A percentile compares a stretch with the other conserved stretches of the same genome.
phyloP scores from a whole-genome alignment of 306 rosid species.

The Dryas alaskensis region DNA sequence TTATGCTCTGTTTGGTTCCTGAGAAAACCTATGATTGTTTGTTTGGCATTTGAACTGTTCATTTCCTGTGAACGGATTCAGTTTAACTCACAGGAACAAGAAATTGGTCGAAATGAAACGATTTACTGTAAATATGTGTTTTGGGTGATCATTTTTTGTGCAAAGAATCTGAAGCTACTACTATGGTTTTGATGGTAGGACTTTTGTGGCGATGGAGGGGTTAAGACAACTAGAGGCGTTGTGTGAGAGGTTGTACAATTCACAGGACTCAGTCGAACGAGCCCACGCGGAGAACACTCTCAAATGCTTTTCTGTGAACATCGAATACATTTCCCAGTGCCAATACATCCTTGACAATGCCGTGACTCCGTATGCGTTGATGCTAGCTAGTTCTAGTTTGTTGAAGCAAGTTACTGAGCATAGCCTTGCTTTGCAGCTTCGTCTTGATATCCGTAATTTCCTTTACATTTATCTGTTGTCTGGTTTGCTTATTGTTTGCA shows the following conservation, averaged over 20 bases:
- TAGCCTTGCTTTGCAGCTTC: constrained; percentile 58
- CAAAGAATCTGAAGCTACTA: not conserved
- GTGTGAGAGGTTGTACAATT: constrained; percentile 61
- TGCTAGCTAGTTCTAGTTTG: constrained; percentile 63
- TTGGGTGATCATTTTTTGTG: not conserved
- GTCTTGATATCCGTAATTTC: constrained; percentile 49
- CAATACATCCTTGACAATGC: constrained; percentile 66
- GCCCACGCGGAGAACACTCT: constrained; percentile 62
- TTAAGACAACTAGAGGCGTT: constrained; percentile 58
- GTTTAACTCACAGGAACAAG: not conserved
- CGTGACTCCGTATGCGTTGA: constrained; percentile 53
- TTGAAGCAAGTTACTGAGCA: constrained; percentile 68
- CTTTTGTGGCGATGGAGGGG: constrained; percentile 42
- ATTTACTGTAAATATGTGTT: not conserved
- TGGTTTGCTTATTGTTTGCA: not conserved
- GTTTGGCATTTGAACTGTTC: not conserved
- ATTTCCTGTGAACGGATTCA: not conserved
- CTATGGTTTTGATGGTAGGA: not conserved
- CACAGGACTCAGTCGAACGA: constrained; percentile 60
- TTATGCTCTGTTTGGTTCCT: not conserved
- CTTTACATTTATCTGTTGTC: not conserved
- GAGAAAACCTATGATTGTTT: constrained; percentile 3
- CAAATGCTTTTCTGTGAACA: constrained; percentile 60
- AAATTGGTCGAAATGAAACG: not conserved
- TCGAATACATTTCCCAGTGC: constrained; percentile 60